Evolutionary conservation across 192 early-diverging fungal species (phyloP), one percentile per base, ranked within the genome.

Genomic region (Oehlia diaphana): DNA sequence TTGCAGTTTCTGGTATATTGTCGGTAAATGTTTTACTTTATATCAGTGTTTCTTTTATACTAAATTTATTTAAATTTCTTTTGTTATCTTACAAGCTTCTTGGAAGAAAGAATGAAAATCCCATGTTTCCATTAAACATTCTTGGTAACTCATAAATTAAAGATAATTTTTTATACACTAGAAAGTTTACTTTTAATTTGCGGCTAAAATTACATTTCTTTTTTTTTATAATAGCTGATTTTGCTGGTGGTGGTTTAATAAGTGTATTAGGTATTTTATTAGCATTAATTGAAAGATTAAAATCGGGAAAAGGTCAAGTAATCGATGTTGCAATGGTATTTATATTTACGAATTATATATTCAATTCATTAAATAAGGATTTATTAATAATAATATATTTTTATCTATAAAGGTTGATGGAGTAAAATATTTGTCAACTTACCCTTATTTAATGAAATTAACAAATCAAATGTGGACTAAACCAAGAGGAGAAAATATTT

Each of bases 241-340:
- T 93, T 81, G 90, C 91, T 53, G 92, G 91, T 61, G 92, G 92
- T 65, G 88, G 91, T 47, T 63, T 92, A 49, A 86, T 93, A 72
- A 90, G 90, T 71, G 91, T 86, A 10, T 78, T 91, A 63, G 91
- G 92, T 39, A 87, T 93, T 70, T 73, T 92, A 10, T 77, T 93
- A 35, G 92, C 92, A 5, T 78, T 93, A 9, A 69, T 91, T 35
- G 89, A 92, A 65, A 79, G 92, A n/a, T 28, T 81, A 10, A 82
- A 72, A 64, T 89, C 91, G 3, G 90, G 89, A 19, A 87, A 89
- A 69, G 92, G 92, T 12, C 91, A 93, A 79, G 87, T 93, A 1
- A 76, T 93, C 14, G 91, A 91, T 72, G 87, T 85, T 49, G 86
- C 86, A 79, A 83, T 93, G 79, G 89, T 89, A 81, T 76, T 72